Evolutionary conservation across 371 early-diverging fungal species (phyloP), one percentile per base, ranked within the genome.

Genomic region (Circinella minor): DNA sequence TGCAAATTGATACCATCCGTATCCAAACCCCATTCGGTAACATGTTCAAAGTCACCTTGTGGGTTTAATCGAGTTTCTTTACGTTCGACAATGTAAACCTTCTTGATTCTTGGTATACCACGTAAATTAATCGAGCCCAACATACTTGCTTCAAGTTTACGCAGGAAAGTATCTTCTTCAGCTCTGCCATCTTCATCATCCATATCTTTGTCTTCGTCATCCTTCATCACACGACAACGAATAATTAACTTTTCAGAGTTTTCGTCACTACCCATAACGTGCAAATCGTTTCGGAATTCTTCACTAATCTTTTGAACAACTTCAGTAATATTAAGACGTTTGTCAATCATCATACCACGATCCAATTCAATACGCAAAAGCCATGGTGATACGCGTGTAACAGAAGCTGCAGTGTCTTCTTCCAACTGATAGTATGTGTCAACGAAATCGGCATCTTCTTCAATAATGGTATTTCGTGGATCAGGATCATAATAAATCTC

Each of bases 401-500:
- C 75, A 38, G 79, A 77, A 15, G 86, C 79, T 43, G 80, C 76
- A 38, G 78, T 80, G 60, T 94, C 93, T 67, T 93, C 96, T 72
- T 94, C 93, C 78, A 97, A 89, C 67, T 93, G 93, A 74, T 91
- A 94, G 87, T 95, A 98, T 15, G 94, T 87, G 66, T 92, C 86
- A 68, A 98, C 96, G 78, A 99, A 95, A 59, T 98, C 98, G 65
- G 83, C 86, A 85, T 99, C 99, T 72, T 95, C 95, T 71, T 93
- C 94, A 71, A 96, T 94, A 66, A 92, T 84, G 5, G 98, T 93
- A 70, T 91, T 86, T 14, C 86, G 83, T 36, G 95, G 93, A 67
- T 95, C 94, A 5, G 99, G 99, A 75, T 99, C 99, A 79, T 99
- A 99, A 80, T 94, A 93, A 72, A 99, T 97, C 86, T 99, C 96